Percentiles rank a stretch among this genome's conserved stretches.
Evolutionary conservation across 495 filamentous ascomycete genomes (phyloP).

Genomic region (Achaetomiella virescens): DNA sequence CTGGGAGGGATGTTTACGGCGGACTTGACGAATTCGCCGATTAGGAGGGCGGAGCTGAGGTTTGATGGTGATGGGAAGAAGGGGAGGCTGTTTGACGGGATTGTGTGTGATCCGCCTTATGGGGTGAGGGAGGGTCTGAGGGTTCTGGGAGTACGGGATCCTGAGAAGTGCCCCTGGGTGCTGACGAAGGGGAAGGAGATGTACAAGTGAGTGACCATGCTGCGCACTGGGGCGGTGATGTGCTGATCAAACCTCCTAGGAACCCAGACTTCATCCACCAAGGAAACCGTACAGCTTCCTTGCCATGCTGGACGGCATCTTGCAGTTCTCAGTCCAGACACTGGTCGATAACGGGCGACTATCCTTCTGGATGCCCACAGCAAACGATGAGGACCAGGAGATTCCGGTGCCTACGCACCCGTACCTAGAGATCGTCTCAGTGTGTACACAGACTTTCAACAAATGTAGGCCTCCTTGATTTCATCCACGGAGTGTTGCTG

Average conservation of each 20-base stretch:
- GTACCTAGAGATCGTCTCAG: conserved; percentile 64
- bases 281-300: conserved; percentile 88
- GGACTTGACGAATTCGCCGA: conserved; percentile 83
- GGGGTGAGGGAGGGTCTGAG: conserved; percentile 90
- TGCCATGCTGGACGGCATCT: conserved; percentile 81
- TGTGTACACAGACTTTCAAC: conserved; percentile 80
- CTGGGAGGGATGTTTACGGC: conserved; percentile 74
- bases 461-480: conserved; percentile 55
- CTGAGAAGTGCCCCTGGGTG: conserved; percentile 52
- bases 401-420: conserved; percentile 73
- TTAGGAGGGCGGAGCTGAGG: conserved; percentile 41
- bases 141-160: conserved; percentile 72
- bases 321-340: conserved; percentile 70
- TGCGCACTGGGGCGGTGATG: background rate
- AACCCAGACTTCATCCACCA: conserved; percentile 74
- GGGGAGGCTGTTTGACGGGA: conserved; percentile 69
- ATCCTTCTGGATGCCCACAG: conserved; percentile 96
- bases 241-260: conserved; percentile 34
- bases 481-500: background rate
- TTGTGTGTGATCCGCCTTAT: conserved; percentile 96
- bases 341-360: conserved; percentile 78
- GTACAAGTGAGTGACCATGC: conserved; percentile 52
- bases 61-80: conserved; percentile 17
- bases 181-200: conserved; percentile 63
- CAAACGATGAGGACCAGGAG: conserved; percentile 67